Conservation (phyloP, 495 filamentous ascomycete genomes). For the Aspergillus asperescens region DNA sequence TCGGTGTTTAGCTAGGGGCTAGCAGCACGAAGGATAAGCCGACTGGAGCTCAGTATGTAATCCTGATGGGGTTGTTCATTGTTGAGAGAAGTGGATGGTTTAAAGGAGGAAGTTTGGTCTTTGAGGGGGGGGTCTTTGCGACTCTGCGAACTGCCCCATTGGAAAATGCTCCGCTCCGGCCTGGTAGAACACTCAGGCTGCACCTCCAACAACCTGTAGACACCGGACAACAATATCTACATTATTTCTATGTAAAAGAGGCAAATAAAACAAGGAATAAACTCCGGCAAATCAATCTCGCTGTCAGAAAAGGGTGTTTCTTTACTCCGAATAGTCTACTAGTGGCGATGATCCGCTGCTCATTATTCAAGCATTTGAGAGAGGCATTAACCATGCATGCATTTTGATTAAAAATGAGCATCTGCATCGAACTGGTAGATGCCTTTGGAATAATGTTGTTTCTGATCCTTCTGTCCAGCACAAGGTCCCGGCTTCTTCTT, state of each 20-base stretch:
- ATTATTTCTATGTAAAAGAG: too few species aligned
- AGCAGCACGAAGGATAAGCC: neutral
- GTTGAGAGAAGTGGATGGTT: neutral
- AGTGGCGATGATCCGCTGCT: neutral
- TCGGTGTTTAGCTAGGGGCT: constrained; percentile 22
- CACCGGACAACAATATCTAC: too few species aligned
- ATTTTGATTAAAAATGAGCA: too few species aligned
- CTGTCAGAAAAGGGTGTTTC: neutral
- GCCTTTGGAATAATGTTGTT: neutral
- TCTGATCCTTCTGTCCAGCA: neutral
- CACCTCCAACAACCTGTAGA: too few species aligned
- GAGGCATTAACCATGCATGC: neutral
- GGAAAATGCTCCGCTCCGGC: neutral
- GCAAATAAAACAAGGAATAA: too few species aligned
- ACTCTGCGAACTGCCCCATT: neutral
- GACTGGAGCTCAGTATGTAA: neutral
- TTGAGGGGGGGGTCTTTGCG: neutral
- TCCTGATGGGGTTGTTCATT: neutral
- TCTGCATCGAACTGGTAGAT: too few species aligned
- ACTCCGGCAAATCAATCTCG: too few species aligned
- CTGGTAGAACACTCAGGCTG: too few species aligned
- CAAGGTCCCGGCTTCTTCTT: neutral
- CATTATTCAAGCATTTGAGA: neutral
- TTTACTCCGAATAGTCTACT: neutral
- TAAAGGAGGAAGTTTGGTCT: too few species aligned